Evolutionary conservation across 176 grass and related monocot genomes (phyloP).

Genomic region (Cocos nucifera): DNA sequence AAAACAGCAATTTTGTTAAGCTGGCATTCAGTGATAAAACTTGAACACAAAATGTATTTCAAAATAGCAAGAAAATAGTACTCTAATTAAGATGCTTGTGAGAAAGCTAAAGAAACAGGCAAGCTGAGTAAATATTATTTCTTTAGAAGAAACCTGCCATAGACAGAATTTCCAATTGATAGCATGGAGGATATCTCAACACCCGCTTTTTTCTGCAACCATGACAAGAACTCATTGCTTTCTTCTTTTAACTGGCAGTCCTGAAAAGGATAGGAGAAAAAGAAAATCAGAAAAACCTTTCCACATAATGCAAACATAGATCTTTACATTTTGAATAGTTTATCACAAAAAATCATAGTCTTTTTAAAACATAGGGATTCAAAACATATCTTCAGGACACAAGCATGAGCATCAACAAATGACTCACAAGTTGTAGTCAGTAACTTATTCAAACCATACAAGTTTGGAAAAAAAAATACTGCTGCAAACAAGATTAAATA

Average conservation of each 20-base stretch:
- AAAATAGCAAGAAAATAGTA: not conserved
- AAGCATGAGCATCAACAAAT: too few species aligned
- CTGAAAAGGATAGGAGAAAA: too few species aligned
- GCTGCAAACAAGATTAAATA: too few species aligned
- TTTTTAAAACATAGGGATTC: too few species aligned
- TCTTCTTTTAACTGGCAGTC: not conserved
- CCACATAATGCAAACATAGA: too few species aligned
- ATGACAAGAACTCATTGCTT: slow-evolving; percentile 26
- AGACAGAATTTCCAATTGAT: slow-evolving; percentile 28
- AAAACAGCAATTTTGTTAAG: not conserved
- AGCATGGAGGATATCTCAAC: slow-evolving; percentile 32
- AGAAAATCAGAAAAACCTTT: too few species aligned
- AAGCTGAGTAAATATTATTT: not conserved
- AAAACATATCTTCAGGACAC: too few species aligned
- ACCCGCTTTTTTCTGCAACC: slow-evolving; percentile 34
- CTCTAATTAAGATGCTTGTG: not conserved
- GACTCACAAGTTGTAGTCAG: too few species aligned
- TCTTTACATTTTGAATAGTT: too few species aligned
- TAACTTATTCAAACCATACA: too few species aligned
- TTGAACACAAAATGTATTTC: not conserved
- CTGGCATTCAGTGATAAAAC: not conserved
- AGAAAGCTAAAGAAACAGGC: not conserved
- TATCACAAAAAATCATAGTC: too few species aligned
- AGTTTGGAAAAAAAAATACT: too few species aligned
- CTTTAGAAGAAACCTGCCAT: slow-evolving; percentile 30